Conservation (phyloP, 2,329 filamentous ascomycete species). For the Iodosphaeria phyllophila region DNA sequence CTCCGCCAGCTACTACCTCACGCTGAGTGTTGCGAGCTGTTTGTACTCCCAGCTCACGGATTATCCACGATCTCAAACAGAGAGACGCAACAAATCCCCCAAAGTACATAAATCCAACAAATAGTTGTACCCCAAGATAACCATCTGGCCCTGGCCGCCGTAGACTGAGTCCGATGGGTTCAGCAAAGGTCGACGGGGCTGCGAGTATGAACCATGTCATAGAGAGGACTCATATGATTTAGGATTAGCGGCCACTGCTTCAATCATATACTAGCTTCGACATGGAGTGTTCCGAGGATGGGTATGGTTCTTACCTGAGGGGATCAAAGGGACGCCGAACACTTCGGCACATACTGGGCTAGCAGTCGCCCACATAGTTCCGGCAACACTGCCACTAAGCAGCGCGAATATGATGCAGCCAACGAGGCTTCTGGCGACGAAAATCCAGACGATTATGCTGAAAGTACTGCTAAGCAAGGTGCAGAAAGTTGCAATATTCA, state of each 20-base stretch:
- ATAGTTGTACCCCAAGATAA: constrained; percentile 35
- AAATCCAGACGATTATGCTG: constrained; percentile 54
- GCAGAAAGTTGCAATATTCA: constrained; percentile 52
- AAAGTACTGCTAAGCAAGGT: constrained; percentile 47
- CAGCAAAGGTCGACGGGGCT: constrained; percentile 50
- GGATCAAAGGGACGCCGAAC: constrained; percentile 48
- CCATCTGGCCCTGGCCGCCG: constrained; percentile 20
- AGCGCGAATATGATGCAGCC: constrained; percentile 55
- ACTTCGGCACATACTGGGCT: constrained; percentile 57
- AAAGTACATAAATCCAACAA: constrained; percentile 43
- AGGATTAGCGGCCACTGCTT: neutral
- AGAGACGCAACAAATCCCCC: no score
- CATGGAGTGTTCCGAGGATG: neutral
- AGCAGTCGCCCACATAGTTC: constrained; percentile 52
- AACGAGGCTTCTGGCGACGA: constrained; percentile 41
- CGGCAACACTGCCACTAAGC: constrained; percentile 45
- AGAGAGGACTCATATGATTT: constrained; percentile 42
- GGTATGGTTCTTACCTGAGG: constrained; percentile 26
- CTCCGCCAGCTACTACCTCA: no score
- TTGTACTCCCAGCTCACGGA: no score
- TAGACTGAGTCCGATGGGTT: constrained; percentile 43
- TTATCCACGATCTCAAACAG: no score
- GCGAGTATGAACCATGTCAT: constrained; percentile 56
- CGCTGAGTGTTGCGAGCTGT: no score
- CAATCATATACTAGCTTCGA: no score